Evolutionary conservation across 169 alveolate genomes (phyloP).

Genomic region (Fabrea salina): DNA sequence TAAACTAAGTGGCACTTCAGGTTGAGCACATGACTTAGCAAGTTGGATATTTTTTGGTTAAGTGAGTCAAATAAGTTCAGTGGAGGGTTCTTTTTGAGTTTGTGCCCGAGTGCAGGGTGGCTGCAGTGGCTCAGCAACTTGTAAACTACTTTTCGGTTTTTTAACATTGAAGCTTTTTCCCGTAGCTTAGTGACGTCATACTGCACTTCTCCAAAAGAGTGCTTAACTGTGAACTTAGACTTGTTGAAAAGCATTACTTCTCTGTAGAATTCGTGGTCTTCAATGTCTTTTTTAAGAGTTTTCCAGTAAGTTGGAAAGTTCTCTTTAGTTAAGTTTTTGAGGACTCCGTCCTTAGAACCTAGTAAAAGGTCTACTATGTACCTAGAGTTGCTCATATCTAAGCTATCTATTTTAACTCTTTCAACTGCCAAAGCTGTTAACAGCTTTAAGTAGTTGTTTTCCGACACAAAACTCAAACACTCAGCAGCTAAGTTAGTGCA

Average conservation of each 20-base stretch:
- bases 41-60: not conserved
- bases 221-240: not conserved
- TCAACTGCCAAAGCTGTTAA: not conserved
- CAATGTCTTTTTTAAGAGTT: not conserved
- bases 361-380: not conserved
- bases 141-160: not conserved
- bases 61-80: not conserved
- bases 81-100: not conserved
- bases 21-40: not conserved
- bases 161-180: not conserved
- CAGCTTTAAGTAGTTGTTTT: not conserved
- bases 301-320: conserved; percentile 12
- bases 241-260: not conserved
- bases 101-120: not conserved
- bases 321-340: not conserved
- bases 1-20: not conserved
- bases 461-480: conserved; percentile 11
- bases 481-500: conserved; percentile 21
- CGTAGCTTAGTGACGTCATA: not conserved
- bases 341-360: conserved; percentile 1
- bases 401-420: not conserved
- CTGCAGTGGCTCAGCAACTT: not conserved
- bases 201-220: conserved; percentile 27
- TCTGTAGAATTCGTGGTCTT: not conserved
- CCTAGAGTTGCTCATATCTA: not conserved